Conservation (phyloP, 2,329 filamentous ascomycete genomes). For the Cephalotrichum gorgonifer region DNA sequence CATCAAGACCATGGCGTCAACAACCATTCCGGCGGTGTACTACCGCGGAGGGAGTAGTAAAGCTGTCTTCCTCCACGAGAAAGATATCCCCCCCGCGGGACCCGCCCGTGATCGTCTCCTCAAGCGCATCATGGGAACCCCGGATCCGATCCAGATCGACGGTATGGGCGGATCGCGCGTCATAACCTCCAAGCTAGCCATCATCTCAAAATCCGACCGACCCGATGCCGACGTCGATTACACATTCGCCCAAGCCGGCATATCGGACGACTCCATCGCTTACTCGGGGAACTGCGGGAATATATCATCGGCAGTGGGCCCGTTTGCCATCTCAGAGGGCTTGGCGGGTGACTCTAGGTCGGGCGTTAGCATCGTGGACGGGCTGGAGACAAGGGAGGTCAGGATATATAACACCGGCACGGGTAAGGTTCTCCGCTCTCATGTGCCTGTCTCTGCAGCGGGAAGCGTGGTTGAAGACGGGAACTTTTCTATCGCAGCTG, state of each 20-base stretch:
- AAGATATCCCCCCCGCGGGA: conserved; percentile 34
- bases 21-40: conserved; percentile 1
- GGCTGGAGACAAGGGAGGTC: not conserved
- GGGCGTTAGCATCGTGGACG: not conserved
- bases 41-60: conserved; percentile 4
- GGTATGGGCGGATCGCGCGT: conserved; percentile 40
- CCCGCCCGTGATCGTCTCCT: conserved; percentile 39
- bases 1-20: no score
- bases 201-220: conserved; percentile 34
- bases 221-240: conserved; percentile 44
- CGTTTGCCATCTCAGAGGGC: conserved; percentile 43
- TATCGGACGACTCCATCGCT: conserved; percentile 42
- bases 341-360: conserved; percentile 20
- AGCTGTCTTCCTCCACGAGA: conserved; percentile 34
- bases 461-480: no score
- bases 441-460: no score
- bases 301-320: conserved; percentile 47
- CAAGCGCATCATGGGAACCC: conserved; percentile 40
- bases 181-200: conserved; percentile 42
- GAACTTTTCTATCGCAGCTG: no score
- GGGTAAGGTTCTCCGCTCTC: not conserved
- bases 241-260: conserved; percentile 48
- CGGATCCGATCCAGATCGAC: conserved; percentile 47
- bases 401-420: not conserved
- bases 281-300: conserved; percentile 53